A percentile compares a stretch with the other conserved stretches of the same genome.
Conservation (phyloP, 1,139 yeast species). For the Suhomyces terraborum region DNA sequence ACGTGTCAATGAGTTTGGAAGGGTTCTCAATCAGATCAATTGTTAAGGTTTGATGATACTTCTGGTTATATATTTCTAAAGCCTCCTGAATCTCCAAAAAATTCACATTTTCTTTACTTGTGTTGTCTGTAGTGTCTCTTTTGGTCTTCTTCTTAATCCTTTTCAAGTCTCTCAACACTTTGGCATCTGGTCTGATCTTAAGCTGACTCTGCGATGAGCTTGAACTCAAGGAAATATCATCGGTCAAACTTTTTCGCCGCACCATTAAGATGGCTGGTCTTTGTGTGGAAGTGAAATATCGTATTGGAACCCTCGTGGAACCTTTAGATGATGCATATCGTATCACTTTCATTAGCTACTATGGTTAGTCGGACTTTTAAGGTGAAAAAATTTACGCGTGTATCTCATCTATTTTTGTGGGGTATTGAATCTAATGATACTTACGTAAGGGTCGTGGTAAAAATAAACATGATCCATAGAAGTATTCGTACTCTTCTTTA, state of each 20-base stretch:
- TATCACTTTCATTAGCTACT: not conserved
- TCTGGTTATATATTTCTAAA: slow-evolving; percentile 16
- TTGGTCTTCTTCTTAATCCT: slow-evolving; percentile 24
- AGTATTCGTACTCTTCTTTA: too few relatives aligned
- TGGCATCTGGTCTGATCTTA: slow-evolving; percentile 8
- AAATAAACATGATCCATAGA: too few relatives aligned
- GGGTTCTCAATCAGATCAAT: slow-evolving; percentile 26
- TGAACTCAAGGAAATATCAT: slow-evolving; percentile 5
- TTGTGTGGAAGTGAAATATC: not conserved
- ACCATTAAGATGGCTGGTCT: slow-evolving; percentile 5
- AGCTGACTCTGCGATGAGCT: slow-evolving; percentile 6
- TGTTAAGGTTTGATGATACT: not conserved
- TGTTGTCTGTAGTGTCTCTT: slow-evolving; percentile 32
- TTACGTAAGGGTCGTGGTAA: too few relatives aligned
- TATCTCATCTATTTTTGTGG: not conserved
- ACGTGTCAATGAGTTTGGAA: slow-evolving; percentile 29
- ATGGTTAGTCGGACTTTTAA: not conserved
- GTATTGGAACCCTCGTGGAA: not conserved
- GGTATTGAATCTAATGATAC: too few relatives aligned
- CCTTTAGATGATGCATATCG: not conserved
- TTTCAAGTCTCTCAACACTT: slow-evolving; percentile 17
- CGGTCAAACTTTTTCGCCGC: slow-evolving; percentile 6
- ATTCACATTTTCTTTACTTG: slow-evolving; percentile 29
- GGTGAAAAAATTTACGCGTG: slow-evolving; percentile 2
- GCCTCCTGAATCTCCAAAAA: slow-evolving; percentile 30